phyloP scores from a whole-genome alignment of 129 eudicot genomes.

The Ambrosia artemisiifolia region DNA sequence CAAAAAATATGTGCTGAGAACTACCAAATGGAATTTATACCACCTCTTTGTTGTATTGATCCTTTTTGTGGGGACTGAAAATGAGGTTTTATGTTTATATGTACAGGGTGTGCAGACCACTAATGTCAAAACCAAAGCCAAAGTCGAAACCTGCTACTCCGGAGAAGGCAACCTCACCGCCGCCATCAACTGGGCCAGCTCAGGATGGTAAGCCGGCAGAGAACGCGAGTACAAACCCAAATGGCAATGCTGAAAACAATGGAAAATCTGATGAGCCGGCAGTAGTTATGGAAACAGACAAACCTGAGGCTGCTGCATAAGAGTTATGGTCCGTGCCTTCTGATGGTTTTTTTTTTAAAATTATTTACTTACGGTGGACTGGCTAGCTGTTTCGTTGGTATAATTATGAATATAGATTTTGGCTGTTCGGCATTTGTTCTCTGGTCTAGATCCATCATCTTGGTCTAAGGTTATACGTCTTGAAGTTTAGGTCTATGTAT shows the following conservation, averaged over 20 bases:
- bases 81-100: neutral
- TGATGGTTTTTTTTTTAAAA: no score
- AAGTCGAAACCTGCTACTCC: slow-evolving; percentile 73
- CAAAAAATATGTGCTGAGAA: neutral
- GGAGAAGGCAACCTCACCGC: slow-evolving; percentile 48
- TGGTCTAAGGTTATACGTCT: slow-evolving; percentile 13
- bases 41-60: neutral
- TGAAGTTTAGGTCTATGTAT: slow-evolving; percentile 5
- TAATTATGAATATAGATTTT: slow-evolving; percentile 16
- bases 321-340: no score
- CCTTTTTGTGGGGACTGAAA: neutral
- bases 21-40: neutral
- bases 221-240: slow-evolving; percentile 32
- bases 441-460: slow-evolving; percentile 18
- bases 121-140: slow-evolving; percentile 77
- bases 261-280: slow-evolving; percentile 27
- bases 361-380: slow-evolving; percentile 12
- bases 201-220: slow-evolving; percentile 41
- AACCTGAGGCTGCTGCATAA: slow-evolving; percentile 41
- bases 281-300: slow-evolving; percentile 74
- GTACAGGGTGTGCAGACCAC: slow-evolving; percentile 75
- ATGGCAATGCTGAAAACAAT: slow-evolving; percentile 2
- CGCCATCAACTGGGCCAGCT: slow-evolving; percentile 23
- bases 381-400: slow-evolving; percentile 22
- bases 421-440: slow-evolving; percentile 11